phyloP scores from a whole-genome alignment of 108 stramenopile species.

The Cylindrotheca fusiformis region DNA sequence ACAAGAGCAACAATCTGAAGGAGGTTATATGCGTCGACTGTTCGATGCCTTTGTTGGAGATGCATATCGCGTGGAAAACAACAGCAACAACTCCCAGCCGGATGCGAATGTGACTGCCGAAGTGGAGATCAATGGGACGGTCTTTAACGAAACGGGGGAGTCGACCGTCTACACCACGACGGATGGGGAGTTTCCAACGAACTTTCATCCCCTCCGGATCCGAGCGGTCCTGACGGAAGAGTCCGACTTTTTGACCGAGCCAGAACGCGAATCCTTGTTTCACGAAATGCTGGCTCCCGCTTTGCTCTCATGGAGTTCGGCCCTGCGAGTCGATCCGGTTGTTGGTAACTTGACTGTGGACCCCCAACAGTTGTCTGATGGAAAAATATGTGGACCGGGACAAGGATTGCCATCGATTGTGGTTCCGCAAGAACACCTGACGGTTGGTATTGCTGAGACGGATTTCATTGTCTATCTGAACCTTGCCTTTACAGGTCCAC shows the following conservation, averaged over 20 bases:
- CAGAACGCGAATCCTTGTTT: slow-evolving; percentile 52
- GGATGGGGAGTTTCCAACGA: neutral
- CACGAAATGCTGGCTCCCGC: slow-evolving; percentile 74
- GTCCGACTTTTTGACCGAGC: slow-evolving; percentile 33
- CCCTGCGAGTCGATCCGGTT: slow-evolving; percentile 75
- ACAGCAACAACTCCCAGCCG: neutral
- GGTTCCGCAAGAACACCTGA: slow-evolving; percentile 60
- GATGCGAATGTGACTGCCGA: neutral
- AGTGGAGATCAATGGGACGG: neutral
- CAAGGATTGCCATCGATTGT: slow-evolving; percentile 57
- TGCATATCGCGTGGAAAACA: too few species aligned
- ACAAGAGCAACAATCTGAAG: slow-evolving; percentile 6
- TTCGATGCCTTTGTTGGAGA: slow-evolving; percentile 33
- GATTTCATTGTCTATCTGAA: slow-evolving; percentile 79
- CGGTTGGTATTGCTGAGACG: slow-evolving; percentile 55
- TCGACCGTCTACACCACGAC: slow-evolving; percentile 15
- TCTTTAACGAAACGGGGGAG: neutral
- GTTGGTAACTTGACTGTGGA: slow-evolving; percentile 70
- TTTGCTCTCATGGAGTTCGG: slow-evolving; percentile 70
- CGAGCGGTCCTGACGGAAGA: slow-evolving; percentile 61
- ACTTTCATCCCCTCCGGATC: slow-evolving; percentile 73
- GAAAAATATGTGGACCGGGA: slow-evolving; percentile 74
- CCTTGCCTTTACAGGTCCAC: slow-evolving; percentile 46
- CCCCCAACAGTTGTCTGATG: slow-evolving; percentile 58
- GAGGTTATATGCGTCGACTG: slow-evolving; percentile 2